Conservation (phyloP, 208 protist genomes). For the Crithidia thermophila region DNA sequence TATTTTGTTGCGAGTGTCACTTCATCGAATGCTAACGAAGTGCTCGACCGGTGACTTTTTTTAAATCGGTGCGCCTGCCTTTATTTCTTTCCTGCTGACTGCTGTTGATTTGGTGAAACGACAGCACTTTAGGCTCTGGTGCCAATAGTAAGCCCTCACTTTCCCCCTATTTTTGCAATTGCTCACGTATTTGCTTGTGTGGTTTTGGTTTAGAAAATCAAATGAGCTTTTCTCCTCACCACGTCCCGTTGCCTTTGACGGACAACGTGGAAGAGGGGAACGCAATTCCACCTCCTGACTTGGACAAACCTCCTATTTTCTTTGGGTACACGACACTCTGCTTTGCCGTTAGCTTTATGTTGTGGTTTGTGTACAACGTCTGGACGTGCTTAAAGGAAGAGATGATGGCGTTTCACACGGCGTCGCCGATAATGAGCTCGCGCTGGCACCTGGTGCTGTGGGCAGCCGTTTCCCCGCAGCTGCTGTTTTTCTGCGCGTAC, state of each 20-base stretch:
- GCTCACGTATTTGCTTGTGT: not conserved
- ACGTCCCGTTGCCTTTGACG: not conserved
- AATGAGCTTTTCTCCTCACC: conserved; percentile 9
- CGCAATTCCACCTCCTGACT: conserved; percentile 20
- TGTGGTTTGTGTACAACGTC: conserved; percentile 28
- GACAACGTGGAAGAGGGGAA: conserved; percentile 12
- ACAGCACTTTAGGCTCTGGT: too few relatives aligned
- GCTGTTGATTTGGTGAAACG: too few relatives aligned
- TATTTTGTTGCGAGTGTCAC: too few relatives aligned
- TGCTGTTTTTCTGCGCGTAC: conserved; percentile 36
- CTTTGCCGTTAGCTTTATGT: conserved; percentile 16
- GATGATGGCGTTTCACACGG: conserved; percentile 12
- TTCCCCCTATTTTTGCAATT: not conserved
- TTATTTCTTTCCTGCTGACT: too few relatives aligned
- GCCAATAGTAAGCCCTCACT: too few relatives aligned
- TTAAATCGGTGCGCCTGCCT: too few relatives aligned
- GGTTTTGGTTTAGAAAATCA: not conserved
- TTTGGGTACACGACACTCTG: conserved; percentile 32
- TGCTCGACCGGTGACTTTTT: too few relatives aligned
- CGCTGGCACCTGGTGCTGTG: conserved; percentile 36
- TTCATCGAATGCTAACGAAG: too few relatives aligned
- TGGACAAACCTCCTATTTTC: conserved; percentile 16
- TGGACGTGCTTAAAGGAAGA: conserved; percentile 9
- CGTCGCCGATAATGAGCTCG: conserved; percentile 25
- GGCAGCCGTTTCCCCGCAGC: conserved; percentile 27